Percentiles rank a stretch among this genome's conserved stretches.
Conservation (phyloP, 2,329 filamentous ascomycete species). For the Nakataea oryzae region DNA sequence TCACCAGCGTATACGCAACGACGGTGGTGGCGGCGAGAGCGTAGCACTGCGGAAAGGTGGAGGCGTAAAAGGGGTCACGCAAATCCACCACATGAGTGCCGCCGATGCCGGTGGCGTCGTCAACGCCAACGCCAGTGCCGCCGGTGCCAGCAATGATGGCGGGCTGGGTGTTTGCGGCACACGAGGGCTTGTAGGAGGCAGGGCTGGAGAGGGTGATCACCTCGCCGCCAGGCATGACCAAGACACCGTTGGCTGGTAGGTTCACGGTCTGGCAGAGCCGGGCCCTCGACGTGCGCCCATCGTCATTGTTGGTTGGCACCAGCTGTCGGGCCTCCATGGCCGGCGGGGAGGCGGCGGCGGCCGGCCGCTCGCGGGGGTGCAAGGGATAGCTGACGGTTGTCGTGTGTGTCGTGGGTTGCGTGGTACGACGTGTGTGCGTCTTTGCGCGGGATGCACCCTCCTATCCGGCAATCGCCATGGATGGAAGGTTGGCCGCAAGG, state of each 20-base stretch:
- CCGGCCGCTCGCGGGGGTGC: not conserved
- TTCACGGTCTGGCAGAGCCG: slow-evolving; percentile 29
- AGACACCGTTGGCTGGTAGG: slow-evolving; percentile 31
- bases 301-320: slow-evolving; percentile 7
- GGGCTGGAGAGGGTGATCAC: slow-evolving; percentile 48
- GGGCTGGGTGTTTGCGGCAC: slow-evolving; percentile 30
- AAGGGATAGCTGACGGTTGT: not conserved
- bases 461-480: not conserved
- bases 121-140: slow-evolving; percentile 21
- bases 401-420: not conserved
- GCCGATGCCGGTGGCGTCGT: slow-evolving; percentile 14
- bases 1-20: slow-evolving; percentile 82
- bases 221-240: slow-evolving; percentile 39
- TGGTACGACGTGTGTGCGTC: not conserved
- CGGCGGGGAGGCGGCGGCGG: slow-evolving; percentile 4
- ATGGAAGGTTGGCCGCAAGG: not conserved
- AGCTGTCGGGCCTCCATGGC: slow-evolving; percentile 7
- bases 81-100: slow-evolving; percentile 49
- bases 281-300: slow-evolving; percentile 13
- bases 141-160: slow-evolving; percentile 23
- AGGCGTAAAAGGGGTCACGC: slow-evolving; percentile 84
- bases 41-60: slow-evolving; percentile 86
- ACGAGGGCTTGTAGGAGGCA: slow-evolving; percentile 49
- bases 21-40: slow-evolving; percentile 86
- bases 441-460: not conserved